phyloP scores from a whole-genome alignment of 768 basidiomycete genomes.

The Coprinopsis sp. region DNA sequence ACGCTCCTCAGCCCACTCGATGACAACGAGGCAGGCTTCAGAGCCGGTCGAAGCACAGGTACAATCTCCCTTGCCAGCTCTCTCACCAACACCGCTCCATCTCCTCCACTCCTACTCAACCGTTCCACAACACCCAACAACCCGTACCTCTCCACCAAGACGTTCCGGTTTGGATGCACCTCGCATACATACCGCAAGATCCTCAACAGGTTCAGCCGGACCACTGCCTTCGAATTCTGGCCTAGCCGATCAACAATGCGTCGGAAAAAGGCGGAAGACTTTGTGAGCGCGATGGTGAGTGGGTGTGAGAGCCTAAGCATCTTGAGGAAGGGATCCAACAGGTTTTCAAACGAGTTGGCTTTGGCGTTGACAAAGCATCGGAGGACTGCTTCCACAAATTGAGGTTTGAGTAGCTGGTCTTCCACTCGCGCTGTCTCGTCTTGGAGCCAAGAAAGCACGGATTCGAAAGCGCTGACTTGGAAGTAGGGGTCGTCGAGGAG shows the following conservation, averaged over 20 bases:
- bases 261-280: slow-evolving; percentile 76
- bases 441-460: slow-evolving; percentile 89
- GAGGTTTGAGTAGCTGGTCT: slow-evolving; percentile 70
- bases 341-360: slow-evolving; percentile 85
- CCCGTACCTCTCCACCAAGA: slow-evolving; percentile 79
- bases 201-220: slow-evolving; percentile 84
- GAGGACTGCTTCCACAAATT: slow-evolving; percentile 63
- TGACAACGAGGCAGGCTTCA: slow-evolving; percentile 44
- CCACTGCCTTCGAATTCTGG: slow-evolving; percentile 73
- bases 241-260: slow-evolving; percentile 80
- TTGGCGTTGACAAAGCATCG: slow-evolving; percentile 81
- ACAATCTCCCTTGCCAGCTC: slow-evolving; percentile 86
- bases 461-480: slow-evolving; percentile 88
- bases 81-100: slow-evolving; percentile 87
- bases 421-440: slow-evolving; percentile 95
- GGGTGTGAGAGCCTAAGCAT: slow-evolving; percentile 75
- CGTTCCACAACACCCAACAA: slow-evolving; percentile 75
- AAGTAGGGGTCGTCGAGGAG: slow-evolving; percentile 84
- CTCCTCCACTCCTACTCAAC: slow-evolving; percentile 66
- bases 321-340: slow-evolving; percentile 91
- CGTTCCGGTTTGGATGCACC: slow-evolving; percentile 78
- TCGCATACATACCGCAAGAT: slow-evolving; percentile 86
- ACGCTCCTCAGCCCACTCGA: slow-evolving; percentile 8
- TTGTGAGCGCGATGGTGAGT: slow-evolving; percentile 73
- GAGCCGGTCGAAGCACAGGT: slow-evolving; percentile 67